phyloP scores from a whole-genome alignment of 2,329 filamentous ascomycete species.

The Ophiostoma pallidulum region DNA sequence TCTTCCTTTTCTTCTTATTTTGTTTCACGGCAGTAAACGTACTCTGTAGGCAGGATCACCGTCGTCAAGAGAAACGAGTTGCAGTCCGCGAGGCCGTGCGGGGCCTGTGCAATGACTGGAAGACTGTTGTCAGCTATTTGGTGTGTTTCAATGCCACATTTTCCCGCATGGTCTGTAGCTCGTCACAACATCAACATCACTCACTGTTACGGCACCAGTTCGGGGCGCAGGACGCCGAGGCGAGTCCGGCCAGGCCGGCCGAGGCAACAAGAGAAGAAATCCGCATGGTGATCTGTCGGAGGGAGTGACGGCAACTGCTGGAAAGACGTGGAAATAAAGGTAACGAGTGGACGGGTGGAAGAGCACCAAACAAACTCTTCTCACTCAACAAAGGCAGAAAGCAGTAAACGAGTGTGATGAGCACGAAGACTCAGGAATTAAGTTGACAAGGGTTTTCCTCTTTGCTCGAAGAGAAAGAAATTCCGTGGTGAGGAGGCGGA shows the following conservation, averaged over 20 bases:
- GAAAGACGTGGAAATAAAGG: background rate
- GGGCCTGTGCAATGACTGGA: background rate
- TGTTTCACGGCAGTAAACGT: background rate
- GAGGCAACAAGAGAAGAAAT: background rate
- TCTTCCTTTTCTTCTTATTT: background rate
- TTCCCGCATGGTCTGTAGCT: background rate
- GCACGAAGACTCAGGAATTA: too few species aligned
- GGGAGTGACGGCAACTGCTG: background rate
- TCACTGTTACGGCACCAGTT: background rate
- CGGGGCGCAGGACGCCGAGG: slow-evolving; percentile 1
- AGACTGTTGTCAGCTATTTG: background rate
- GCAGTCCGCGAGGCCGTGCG: background rate
- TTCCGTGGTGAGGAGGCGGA: background rate
- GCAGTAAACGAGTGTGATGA: background rate
- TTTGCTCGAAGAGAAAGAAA: background rate
- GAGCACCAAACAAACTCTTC: background rate
- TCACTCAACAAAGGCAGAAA: background rate
- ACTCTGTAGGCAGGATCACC: slow-evolving; percentile 1
- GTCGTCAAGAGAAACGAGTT: slow-evolving; percentile 5
- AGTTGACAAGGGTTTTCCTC: too few species aligned
- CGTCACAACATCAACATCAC: too few species aligned
- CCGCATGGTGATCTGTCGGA: background rate
- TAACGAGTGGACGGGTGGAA: background rate
- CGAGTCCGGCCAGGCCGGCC: background rate
- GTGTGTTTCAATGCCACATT: background rate